Percentiles rank a stretch among this genome's conserved stretches.
Evolutionary conservation across 495 filamentous ascomycete genomes (phyloP).

Genomic region (Daldinia vernicosa): DNA sequence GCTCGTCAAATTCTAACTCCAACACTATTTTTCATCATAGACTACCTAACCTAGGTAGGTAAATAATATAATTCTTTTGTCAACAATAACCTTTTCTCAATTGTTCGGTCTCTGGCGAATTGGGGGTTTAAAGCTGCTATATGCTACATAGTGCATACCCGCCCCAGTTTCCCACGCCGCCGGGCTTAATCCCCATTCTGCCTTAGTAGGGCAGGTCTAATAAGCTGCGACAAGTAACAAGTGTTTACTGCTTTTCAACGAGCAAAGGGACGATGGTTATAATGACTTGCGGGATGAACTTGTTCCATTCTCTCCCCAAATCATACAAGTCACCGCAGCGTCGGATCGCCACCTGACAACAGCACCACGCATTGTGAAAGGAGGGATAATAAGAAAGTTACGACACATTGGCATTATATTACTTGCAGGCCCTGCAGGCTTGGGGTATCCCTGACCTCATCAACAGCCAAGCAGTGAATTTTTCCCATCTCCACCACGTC

Average conservation of each 20-base stretch:
- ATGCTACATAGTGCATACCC: conserved; percentile 22
- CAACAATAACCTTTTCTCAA: neutral
- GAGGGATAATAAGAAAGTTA: conserved; percentile 19
- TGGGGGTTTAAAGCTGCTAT: neutral
- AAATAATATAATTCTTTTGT: neutral
- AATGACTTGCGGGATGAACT: neutral
- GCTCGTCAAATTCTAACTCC: neutral
- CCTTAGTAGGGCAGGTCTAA: conserved; percentile 31
- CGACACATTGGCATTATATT: conserved; percentile 41
- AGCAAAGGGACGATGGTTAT: conserved; percentile 8
- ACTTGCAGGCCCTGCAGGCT: conserved; percentile 40
- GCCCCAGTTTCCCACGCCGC: conserved; percentile 11
- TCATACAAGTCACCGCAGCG: conserved; percentile 28
- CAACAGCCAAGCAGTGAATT: conserved; percentile 44
- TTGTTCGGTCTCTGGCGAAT: neutral
- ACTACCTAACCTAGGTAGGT: too few relatives aligned
- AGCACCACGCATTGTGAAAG: conserved; percentile 24
- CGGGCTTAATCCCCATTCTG: conserved; percentile 14
- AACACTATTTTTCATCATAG: neutral
- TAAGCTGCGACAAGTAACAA: neutral
- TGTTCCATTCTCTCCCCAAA: conserved; percentile 2
- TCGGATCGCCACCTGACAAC: conserved; percentile 37
- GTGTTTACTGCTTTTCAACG: conserved; percentile 1
- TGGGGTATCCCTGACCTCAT: conserved; percentile 37
- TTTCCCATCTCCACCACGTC: conserved; percentile 46